Evolutionary conservation across 2,329 filamentous ascomycete genomes (phyloP).

Genomic region (Moelleriella libera): DNA sequence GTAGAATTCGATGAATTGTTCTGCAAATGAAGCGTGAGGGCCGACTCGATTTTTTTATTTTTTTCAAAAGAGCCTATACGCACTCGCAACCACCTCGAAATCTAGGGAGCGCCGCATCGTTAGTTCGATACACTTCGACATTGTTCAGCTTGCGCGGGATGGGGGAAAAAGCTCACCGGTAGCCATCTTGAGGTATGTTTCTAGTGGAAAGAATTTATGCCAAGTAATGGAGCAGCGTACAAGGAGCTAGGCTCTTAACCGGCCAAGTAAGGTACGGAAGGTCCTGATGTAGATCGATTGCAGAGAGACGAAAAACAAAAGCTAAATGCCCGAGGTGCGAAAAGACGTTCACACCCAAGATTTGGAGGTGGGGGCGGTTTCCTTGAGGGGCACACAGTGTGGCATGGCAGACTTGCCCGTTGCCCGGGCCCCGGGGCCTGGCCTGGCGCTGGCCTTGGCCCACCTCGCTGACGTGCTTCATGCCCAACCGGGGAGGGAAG

Average conservation of each 20-base stretch:
- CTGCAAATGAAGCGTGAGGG: slow-evolving; percentile 28
- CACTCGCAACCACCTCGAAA: slow-evolving; percentile 33
- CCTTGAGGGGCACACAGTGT: too few species aligned
- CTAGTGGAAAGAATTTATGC: not conserved
- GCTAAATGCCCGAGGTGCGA: too few species aligned
- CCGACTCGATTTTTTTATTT: not conserved
- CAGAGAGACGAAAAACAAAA: too few species aligned
- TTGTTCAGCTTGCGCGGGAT: not conserved
- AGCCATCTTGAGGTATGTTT: slow-evolving; percentile 16
- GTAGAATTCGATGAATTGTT: slow-evolving; percentile 82
- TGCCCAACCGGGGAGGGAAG: slow-evolving; percentile 4
- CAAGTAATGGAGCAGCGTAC: not conserved
- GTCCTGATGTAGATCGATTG: too few species aligned
- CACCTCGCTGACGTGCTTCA: not conserved
- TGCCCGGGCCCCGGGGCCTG: too few species aligned
- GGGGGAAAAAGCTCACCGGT: slow-evolving; percentile 11
- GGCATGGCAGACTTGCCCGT: too few species aligned
- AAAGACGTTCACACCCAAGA: too few species aligned
- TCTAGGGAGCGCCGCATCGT: slow-evolving; percentile 14
- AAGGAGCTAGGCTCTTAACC: not conserved
- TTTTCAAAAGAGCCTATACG: slow-evolving; percentile 9
- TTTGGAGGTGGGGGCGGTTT: too few species aligned
- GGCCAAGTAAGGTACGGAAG: too few species aligned
- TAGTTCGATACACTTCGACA: slow-evolving; percentile 5
- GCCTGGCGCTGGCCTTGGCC: not conserved